Base-by-base conservation (phyloP, 257 asterid genomes). In the Capsicum chinense region DNA sequence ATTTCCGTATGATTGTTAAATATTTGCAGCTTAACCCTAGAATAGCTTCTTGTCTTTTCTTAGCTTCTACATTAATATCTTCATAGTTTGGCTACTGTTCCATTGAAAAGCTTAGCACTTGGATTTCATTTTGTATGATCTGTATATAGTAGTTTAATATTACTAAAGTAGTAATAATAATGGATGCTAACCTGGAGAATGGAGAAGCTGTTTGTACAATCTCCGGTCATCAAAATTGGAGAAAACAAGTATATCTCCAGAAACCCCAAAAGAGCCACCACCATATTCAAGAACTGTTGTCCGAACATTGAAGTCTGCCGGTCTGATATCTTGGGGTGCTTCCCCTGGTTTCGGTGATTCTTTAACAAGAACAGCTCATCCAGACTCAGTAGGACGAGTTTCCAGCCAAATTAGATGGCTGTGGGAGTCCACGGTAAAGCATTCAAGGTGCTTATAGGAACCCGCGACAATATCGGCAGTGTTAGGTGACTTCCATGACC, bases 191-290 rank as follows among this genome's bases (percentile, higher is more conserved):
- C 81, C 63, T 52, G 63, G 5, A 76, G 81, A 52, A 14, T 4
- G 2, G 19, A 76, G 81, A 7, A 14, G 39, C 9, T 76, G 81
- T 14, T 76, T 76, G 48, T 76, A 76, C 63, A 76, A 52, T 76
- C 81, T 76, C 81, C 52, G 81, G 58, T 76, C 81, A 52, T 76
- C 81, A 76, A 76, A 76, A 76, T 76, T 76, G 21, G 81, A 52
- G 81, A 76, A 76, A 76, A 76, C 63, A 76, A 76, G 48, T 21
- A 76, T 10, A 26, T 52, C 63, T 13, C 81, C 63, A 76, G 81
- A 76, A 52, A 76, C 63, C 11, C 63, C 9, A 26, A 76, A 76
- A 76, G 63, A 52, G 2, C 81, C 81, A 26, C 81, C 81, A 52
- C 81, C 81, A 76, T 76, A 76, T 52, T 76, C 81, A 12, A 52